These are phyloP conservation scores for Plasmodium yoelii DNA, from an alignment of 169 alveolate genomes.

Conservation along the genomic window DNA sequence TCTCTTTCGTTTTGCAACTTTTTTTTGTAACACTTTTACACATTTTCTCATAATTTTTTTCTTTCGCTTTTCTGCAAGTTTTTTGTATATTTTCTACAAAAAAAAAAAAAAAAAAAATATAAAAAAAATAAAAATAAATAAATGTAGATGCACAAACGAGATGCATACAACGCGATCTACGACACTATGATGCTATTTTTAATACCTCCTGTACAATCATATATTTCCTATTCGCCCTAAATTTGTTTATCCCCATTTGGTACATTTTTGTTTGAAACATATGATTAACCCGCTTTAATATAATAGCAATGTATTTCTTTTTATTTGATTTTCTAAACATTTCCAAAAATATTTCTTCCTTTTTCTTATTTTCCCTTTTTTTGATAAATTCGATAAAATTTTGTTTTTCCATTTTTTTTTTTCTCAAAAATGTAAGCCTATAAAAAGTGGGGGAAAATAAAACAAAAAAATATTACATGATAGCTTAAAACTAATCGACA, in stretches of 20 bases:
- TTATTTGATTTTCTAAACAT: conserved; percentile 22
- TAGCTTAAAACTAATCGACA: not conserved
- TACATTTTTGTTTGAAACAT: conserved; percentile 19
- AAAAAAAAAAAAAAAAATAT: not conserved
- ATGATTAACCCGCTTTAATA: conserved; percentile 16
- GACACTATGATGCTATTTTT: too few species aligned
- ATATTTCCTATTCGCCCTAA: conserved; percentile 8
- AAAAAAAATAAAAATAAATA: not conserved
- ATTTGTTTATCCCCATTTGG: not conserved
- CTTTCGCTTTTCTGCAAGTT: not conserved
- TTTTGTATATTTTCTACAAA: conserved; percentile 18
- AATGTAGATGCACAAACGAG: not conserved
- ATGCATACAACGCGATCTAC: too few species aligned
- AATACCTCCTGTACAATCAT: conserved; percentile 29
- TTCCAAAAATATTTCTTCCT: conserved; percentile 22
- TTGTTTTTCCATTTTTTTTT: conserved; percentile 19
- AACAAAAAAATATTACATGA: not conserved
- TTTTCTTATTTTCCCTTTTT: conserved; percentile 30
- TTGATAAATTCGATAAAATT: not conserved
- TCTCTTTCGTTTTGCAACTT: conserved; percentile 16
- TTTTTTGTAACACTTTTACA: not conserved
- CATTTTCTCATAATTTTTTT: conserved; percentile 12
- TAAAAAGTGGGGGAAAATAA: not conserved
- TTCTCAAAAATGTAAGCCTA: conserved; percentile 9
- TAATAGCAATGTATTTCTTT: conserved; percentile 9